Evolutionary conservation across 352 stramenopile genomes (phyloP).

Genomic region (Pythium monospermum): DNA sequence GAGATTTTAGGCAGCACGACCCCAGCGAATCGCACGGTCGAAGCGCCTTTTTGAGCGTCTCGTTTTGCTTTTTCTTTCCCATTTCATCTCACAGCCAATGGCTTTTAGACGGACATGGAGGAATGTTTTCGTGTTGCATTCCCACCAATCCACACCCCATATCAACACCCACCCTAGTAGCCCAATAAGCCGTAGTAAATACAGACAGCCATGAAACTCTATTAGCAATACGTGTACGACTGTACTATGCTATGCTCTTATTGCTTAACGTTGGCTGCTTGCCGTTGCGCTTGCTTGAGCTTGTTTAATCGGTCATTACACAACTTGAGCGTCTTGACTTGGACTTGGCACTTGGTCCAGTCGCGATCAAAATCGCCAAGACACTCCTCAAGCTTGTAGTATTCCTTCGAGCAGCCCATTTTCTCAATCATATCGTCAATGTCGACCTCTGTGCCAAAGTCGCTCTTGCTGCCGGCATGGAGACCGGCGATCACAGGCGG

Average conservation of each 20-base stretch:
- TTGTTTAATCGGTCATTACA: conserved; percentile 71
- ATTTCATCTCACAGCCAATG: too few relatives aligned
- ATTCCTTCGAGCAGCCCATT: conserved; percentile 77
- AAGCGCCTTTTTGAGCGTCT: conserved; percentile 56
- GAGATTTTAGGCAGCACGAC: conserved; percentile 33
- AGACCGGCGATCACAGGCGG: conserved; percentile 46
- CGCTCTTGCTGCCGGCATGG: conserved; percentile 79
- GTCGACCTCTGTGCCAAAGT: conserved; percentile 74
- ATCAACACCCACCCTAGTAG: too few relatives aligned
- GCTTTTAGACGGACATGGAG: conserved; percentile 20
- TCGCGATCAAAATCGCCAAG: conserved; percentile 75
- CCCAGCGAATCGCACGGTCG: conserved; percentile 46
- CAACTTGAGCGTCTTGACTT: conserved; percentile 72
- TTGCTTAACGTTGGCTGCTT: not conserved
- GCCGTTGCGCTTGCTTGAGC: conserved; percentile 41
- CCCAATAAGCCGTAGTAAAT: not conserved
- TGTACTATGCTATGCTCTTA: not conserved
- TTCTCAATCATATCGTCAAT: conserved; percentile 83
- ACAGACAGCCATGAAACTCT: not conserved
- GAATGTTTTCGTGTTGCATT: too few relatives aligned
- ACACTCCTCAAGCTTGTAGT: conserved; percentile 85
- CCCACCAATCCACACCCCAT: too few relatives aligned
- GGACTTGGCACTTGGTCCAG: conserved; percentile 82
- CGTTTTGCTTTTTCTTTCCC: too few relatives aligned
- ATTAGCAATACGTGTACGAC: too few relatives aligned